Evolutionary conservation across 495 filamentous ascomycete genomes (phyloP), one percentile per base, ranked within the genome.

Genomic region (Schizothecium vesticola): DNA sequence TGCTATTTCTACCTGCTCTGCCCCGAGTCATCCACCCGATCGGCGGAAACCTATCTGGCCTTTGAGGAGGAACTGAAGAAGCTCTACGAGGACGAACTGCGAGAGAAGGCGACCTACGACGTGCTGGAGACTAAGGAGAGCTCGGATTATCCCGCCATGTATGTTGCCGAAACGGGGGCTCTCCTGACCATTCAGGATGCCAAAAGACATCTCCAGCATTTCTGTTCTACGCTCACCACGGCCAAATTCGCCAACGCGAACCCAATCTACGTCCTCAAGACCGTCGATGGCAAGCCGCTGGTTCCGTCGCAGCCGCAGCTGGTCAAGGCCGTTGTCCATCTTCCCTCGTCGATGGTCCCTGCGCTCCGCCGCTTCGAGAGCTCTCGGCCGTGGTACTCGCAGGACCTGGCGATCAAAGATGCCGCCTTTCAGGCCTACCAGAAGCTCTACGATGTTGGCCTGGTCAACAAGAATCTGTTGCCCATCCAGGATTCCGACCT

Each of bases 381-480:
- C 55, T 74, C 72, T 7, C 67, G 70, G 5, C 67, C 75, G 59
- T 97, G 93, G 92, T 74, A 68, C 6, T 90, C 89, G 1, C 92
- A 97, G 75, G 87, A 83, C 55, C 88, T 84, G 62, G 94, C 95
- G 6, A 87, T 82, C 69, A 91, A 89, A 69, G 95, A 97, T 73
- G 89, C 92, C 3, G 91, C 93, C 0, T 95, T 97, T 64, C 85
- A 92, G 72, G 91, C 93, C 13, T 97, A 94, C 73, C 77, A 84
- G 26, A 83, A 83, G 3, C 82, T 99, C 0, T 87, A 93, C 72
- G 67, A 86, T 36, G 88, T 85, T 56, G 89, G 90, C 0, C 79
- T 96, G 24, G 78, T 97, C 23, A 92, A 93, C 62, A 86, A 96
- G 56, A 86, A 96, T 69, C 81, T 97, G 1, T 80, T 97, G 65